Conservation (phyloP, 805 yeast species). For the Candida manassasensis region DNA sequence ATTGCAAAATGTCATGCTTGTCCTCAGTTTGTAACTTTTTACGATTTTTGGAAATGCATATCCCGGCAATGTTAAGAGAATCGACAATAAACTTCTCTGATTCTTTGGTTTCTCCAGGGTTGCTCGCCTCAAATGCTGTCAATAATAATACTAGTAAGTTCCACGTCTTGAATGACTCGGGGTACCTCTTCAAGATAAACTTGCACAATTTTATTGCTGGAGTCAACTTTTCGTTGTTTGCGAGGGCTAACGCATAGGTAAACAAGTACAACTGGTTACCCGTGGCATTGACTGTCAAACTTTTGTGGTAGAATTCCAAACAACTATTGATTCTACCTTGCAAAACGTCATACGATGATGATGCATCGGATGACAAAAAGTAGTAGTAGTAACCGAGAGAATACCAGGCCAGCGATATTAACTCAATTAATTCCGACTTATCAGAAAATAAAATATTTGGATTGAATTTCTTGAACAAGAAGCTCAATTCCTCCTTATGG, state of each 20-base stretch:
- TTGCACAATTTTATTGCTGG: constrained; percentile 46
- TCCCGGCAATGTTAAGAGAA: constrained; percentile 42
- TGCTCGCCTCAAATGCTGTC: constrained; percentile 51
- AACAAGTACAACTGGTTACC: constrained; percentile 25
- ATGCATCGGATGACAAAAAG: constrained; percentile 23
- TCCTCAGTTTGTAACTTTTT: constrained; percentile 22
- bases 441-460: constrained; percentile 25
- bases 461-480: constrained; percentile 33
- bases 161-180: constrained; percentile 59
- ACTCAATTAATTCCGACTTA: constrained; percentile 21
- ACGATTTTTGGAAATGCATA: constrained; percentile 25
- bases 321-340: constrained; percentile 13
- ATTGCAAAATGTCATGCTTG: constrained; percentile 53
- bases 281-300: constrained; percentile 33
- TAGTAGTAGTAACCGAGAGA: constrained; percentile 29
- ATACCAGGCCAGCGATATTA: constrained; percentile 34
- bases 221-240: constrained; percentile 39
- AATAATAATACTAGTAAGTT: constrained; percentile 62
- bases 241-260: constrained; percentile 46
- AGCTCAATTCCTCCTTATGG: constrained; percentile 21
- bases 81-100: constrained; percentile 54
- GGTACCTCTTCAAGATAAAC: constrained; percentile 44
- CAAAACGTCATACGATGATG: constrained; percentile 18
- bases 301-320: constrained; percentile 26
- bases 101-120: constrained; percentile 27